These are phyloP conservation scores for Penicillium sp. DNA, from an alignment of 2,329 filamentous ascomycete species.

Conservation along the genomic window DNA sequence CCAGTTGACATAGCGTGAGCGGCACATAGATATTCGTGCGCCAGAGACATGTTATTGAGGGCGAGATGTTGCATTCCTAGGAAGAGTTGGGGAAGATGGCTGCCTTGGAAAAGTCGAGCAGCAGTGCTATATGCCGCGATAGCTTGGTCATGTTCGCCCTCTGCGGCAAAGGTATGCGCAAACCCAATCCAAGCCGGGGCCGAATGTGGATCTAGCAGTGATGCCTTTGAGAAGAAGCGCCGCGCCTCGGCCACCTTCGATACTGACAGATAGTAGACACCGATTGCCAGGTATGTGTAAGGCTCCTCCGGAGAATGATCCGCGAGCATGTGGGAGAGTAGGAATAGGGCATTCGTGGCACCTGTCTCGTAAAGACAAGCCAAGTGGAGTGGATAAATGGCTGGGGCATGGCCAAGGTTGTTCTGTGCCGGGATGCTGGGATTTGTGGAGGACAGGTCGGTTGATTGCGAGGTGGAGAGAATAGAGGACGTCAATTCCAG, in stretches of 20 bases:
- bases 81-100: constrained; percentile 91
- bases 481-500: constrained; percentile 80
- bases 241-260: constrained; percentile 88
- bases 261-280: constrained; percentile 89
- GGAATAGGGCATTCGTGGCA: constrained; percentile 82
- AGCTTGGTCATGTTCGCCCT: constrained; percentile 96
- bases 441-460: constrained; percentile 54
- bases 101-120: constrained; percentile 91
- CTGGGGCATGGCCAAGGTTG: constrained; percentile 45
- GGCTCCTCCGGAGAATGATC: constrained; percentile 89
- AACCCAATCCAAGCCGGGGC: constrained; percentile 98
- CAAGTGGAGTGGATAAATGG: constrained; percentile 82
- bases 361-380: constrained; percentile 85
- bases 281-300: constrained; percentile 89
- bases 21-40: constrained; percentile 89
- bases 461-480: constrained; percentile 79
- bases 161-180: constrained; percentile 94
- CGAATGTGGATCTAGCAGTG: constrained; percentile 96
- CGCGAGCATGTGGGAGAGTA: constrained; percentile 87
- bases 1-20: constrained; percentile 64
- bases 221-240: constrained; percentile 94
- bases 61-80: constrained; percentile 98
- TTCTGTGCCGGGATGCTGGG: constrained; percentile 33
- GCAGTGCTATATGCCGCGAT: constrained; percentile 97
- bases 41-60: constrained; percentile 88